A percentile compares a stretch with the other conserved stretches of the same genome.
phyloP scores from a whole-genome alignment of 805 yeast genomes.

The Candida chauliodis region DNA sequence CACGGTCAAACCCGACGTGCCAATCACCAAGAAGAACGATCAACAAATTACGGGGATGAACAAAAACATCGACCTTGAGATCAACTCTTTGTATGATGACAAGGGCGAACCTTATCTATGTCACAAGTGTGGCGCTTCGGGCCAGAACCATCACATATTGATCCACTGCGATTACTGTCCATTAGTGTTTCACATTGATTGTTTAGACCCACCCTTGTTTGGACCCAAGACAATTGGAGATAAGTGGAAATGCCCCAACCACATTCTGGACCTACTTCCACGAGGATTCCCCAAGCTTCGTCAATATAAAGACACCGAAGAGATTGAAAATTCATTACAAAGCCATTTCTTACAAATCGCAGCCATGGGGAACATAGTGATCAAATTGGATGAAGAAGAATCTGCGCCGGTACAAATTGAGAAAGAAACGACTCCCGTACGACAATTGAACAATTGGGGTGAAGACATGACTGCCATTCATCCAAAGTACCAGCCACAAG shows the following conservation, averaged over 20 bases:
- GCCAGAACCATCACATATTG: conserved; percentile 53
- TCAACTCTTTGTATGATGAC: conserved; percentile 63
- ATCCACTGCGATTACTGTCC: conserved; percentile 82
- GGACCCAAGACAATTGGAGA: conserved; percentile 68
- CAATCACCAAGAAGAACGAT: conserved; percentile 29
- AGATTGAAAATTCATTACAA: conserved; percentile 49
- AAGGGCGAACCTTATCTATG: conserved; percentile 70
- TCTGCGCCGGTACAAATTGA: conserved; percentile 7
- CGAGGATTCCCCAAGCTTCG: conserved; percentile 36
- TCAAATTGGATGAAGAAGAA: conserved; percentile 32
- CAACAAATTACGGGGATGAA: conserved; percentile 34
- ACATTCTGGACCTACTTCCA: conserved; percentile 52
- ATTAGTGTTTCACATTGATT: conserved; percentile 84
- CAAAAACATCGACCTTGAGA: conserved; percentile 52
- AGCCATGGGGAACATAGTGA: conserved; percentile 24
- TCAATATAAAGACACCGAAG: conserved; percentile 47
- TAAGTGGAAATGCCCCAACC: conserved; percentile 93
- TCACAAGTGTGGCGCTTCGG: conserved; percentile 71
- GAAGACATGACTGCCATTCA: conserved; percentile 18
- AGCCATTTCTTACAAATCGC: conserved; percentile 30
- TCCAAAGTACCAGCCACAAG: conserved; percentile 27
- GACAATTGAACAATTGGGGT: conserved; percentile 6
- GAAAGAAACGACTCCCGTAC: background rate
- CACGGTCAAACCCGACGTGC: conserved; percentile 46
- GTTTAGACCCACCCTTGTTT: conserved; percentile 72